phyloP scores from a whole-genome alignment of 2,329 filamentous ascomycete species.

The Aspergillus ustus region DNA sequence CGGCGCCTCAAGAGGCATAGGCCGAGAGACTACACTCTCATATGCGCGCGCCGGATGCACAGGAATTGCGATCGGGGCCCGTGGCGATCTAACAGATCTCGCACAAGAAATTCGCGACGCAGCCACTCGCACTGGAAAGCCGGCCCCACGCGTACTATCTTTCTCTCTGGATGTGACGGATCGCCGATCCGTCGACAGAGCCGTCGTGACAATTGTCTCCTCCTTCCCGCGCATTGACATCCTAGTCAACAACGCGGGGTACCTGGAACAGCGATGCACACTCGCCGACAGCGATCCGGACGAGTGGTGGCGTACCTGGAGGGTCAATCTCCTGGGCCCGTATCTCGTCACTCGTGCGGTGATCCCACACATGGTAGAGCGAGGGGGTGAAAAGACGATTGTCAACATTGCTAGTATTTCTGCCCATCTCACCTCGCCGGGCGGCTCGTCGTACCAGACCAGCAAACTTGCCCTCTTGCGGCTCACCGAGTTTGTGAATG shows the following conservation, averaged over 20 bases:
- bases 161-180: slow-evolving; percentile 52
- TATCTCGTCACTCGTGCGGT: too few relatives aligned
- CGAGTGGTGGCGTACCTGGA: too few relatives aligned
- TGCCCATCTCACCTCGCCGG: too few relatives aligned
- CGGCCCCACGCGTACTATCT: slow-evolving; percentile 47
- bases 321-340: too few relatives aligned
- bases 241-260: slow-evolving; percentile 55
- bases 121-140: slow-evolving; percentile 31
- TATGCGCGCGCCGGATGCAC: slow-evolving; percentile 60
- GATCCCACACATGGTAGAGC: too few relatives aligned
- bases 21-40: slow-evolving; percentile 58
- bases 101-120: slow-evolving; percentile 28
- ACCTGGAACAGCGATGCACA: slow-evolving; percentile 23
- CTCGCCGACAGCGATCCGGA: too few relatives aligned
- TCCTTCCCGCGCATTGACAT: slow-evolving; percentile 48
- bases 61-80: slow-evolving; percentile 58
- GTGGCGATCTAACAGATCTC: slow-evolving; percentile 52
- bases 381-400: too few relatives aligned
- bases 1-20: slow-evolving; percentile 61
- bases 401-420: too few relatives aligned
- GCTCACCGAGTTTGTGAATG: too few relatives aligned
- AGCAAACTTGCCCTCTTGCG: too few relatives aligned
- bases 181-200: slow-evolving; percentile 40
- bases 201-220: slow-evolving; percentile 37
- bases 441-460: too few relatives aligned